Percentiles rank a stretch among this genome's conserved stretches.
Evolutionary conservation across 768 basidiomycete genomes (phyloP).

Genomic region (Termitomyces sp.): DNA sequence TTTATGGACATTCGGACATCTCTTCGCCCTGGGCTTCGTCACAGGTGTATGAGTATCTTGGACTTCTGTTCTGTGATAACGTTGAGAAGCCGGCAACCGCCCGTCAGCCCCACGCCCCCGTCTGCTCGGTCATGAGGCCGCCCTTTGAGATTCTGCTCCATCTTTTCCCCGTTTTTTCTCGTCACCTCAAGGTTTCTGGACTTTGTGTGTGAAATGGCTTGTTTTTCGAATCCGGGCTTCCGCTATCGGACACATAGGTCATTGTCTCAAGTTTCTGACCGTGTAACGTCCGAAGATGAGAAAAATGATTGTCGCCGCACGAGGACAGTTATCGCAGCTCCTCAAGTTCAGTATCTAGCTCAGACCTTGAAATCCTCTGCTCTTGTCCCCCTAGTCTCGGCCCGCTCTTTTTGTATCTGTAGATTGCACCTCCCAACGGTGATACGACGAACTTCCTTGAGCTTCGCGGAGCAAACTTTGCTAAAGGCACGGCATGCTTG

Average conservation of each 20-base stretch:
- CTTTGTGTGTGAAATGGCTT: background rate
- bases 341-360: background rate
- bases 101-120: too few species aligned
- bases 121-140: background rate
- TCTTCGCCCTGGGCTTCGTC: background rate
- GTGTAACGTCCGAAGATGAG: too few species aligned
- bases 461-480: constrained; percentile 22
- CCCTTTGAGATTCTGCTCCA: background rate
- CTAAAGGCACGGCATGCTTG: constrained; percentile 22
- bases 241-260: background rate
- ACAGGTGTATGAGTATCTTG: background rate
- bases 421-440: constrained; percentile 13
- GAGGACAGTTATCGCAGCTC: background rate
- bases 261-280: too few species aligned
- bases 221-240: background rate
- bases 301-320: background rate
- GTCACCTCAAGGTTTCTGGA: background rate
- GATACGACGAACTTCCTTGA: constrained; percentile 24
- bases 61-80: background rate
- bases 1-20: background rate
- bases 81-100: background rate
- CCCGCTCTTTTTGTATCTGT: constrained; percentile 1
- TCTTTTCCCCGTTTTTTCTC: background rate
- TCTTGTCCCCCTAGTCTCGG: constrained; percentile 2
- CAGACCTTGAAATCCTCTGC: background rate